Conservation (phyloP, 2,329 filamentous ascomycete species). For the Xylaria sp. region DNA sequence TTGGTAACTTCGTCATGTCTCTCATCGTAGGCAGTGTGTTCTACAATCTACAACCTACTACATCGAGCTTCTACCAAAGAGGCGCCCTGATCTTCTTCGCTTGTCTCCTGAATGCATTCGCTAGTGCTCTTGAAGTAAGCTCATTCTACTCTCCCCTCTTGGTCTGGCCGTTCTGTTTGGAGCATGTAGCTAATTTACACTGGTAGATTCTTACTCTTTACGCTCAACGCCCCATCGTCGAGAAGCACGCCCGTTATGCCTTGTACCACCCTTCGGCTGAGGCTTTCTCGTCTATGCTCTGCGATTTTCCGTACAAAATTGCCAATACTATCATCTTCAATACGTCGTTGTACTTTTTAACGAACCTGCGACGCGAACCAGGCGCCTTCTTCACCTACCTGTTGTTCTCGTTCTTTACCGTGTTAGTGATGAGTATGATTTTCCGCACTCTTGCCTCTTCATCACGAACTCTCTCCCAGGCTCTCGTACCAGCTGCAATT, state of each 20-base stretch:
- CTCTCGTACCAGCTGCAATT: conserved; percentile 69
- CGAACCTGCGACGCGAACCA: conserved; percentile 77
- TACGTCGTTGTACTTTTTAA: conserved; percentile 86
- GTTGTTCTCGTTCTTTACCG: conserved; percentile 77
- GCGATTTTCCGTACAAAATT: conserved; percentile 86
- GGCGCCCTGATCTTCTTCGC: conserved; percentile 89
- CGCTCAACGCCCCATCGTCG: conserved; percentile 88
- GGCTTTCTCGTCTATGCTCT: conserved; percentile 87
- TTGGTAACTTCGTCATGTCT: conserved; percentile 80
- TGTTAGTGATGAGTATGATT: conserved; percentile 85
- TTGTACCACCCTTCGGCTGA: conserved; percentile 91
- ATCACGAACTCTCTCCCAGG: conserved; percentile 75
- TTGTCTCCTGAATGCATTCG: conserved; percentile 86
- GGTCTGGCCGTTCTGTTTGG: conserved; percentile 21
- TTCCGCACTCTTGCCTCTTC: conserved; percentile 84
- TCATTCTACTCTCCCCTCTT: conserved; percentile 9
- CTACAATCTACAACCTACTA: conserved; percentile 75
- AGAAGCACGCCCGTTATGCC: conserved; percentile 88
- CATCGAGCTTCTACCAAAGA: conserved; percentile 79
- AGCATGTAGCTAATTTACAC: conserved; percentile 34
- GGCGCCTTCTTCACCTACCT: conserved; percentile 88
- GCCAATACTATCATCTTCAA: conserved; percentile 82
- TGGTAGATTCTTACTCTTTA: conserved; percentile 83
- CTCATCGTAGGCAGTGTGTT: conserved; percentile 85
- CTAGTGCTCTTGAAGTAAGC: conserved; percentile 76